These are phyloP conservation scores for Raphidocelis subcapitata DNA, from an alignment of 139 green algal genomes.

Conservation along the genomic window DNA sequence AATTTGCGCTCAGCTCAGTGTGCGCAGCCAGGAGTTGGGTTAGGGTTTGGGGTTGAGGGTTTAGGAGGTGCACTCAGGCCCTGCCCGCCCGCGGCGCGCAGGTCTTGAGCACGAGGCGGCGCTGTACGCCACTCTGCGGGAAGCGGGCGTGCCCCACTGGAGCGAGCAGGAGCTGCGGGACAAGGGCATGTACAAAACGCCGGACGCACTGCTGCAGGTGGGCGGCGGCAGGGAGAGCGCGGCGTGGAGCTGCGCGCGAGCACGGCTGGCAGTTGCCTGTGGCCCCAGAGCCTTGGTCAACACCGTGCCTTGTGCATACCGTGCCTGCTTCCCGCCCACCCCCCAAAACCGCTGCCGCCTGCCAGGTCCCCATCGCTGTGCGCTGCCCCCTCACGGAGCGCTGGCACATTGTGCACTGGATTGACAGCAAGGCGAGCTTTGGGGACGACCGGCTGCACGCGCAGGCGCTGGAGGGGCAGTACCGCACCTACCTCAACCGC, in stretches of 20 bases:
- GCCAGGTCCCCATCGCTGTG: conserved; percentile 70
- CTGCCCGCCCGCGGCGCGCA: too few species aligned
- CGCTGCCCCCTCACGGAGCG: conserved; percentile 3
- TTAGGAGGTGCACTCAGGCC: too few species aligned
- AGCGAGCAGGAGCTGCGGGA: conserved; percentile 74
- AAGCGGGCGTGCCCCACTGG: conserved; percentile 67
- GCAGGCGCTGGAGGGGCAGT: conserved; percentile 69
- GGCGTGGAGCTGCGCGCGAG: not conserved
- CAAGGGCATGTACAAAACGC: conserved; percentile 82
- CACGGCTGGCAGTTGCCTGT: not conserved
- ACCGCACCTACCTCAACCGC: conserved; percentile 55
- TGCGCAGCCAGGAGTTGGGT: not conserved
- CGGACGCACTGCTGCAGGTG: conserved; percentile 80
- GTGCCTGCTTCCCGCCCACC: not conserved
- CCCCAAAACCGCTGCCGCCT: not conserved
- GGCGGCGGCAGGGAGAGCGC: not conserved
- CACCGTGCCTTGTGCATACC: not conserved
- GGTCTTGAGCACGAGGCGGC: conserved; percentile 73
- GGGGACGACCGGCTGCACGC: conserved; percentile 70
- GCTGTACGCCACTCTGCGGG: conserved; percentile 59
- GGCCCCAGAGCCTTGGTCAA: not conserved
- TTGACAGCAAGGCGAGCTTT: conserved; percentile 96
- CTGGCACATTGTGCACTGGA: conserved; percentile 81
- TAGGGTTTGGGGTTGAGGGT: too few species aligned
- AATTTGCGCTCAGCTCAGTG: not conserved